Conservation (phyloP, 345 rosid species). For the Odontarrhena argentea region DNA sequence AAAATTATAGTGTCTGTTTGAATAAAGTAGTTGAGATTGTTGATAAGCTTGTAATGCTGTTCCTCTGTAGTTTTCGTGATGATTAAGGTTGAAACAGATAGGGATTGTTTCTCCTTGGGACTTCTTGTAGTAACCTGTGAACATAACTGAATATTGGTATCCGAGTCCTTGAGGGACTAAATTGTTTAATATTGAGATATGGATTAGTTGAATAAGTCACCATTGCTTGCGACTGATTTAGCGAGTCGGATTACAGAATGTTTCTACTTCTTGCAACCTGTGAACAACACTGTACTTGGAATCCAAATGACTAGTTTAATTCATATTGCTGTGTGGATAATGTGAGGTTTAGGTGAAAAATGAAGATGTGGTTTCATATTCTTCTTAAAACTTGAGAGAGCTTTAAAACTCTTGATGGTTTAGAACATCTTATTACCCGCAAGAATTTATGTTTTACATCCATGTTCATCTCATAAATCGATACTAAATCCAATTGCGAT, state of each 20-base stretch:
- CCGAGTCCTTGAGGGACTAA: constrained; percentile 4
- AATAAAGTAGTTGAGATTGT: neutral
- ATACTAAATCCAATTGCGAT: neutral
- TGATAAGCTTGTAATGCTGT: constrained; percentile 5
- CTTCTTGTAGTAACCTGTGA: constrained; percentile 10
- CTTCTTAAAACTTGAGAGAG: neutral
- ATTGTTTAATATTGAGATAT: neutral
- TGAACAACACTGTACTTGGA: no score
- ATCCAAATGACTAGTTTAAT: no score
- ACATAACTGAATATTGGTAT: neutral
- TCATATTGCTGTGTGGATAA: no score
- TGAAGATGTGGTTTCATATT: neutral
- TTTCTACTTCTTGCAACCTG: no score
- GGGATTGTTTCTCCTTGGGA: neutral
- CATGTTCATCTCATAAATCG: neutral
- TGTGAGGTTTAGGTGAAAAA: no score
- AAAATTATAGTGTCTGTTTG: neutral
- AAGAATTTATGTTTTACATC: neutral
- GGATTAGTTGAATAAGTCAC: neutral
- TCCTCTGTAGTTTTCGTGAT: neutral
- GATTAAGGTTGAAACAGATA: neutral
- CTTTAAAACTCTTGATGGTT: neutral
- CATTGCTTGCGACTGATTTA: neutral
- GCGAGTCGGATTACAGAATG: no score
- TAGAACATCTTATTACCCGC: constrained; percentile 6